Base-by-base conservation (phyloP, 768 basidiomycete species). In the Auriscalpium microsporum region DNA sequence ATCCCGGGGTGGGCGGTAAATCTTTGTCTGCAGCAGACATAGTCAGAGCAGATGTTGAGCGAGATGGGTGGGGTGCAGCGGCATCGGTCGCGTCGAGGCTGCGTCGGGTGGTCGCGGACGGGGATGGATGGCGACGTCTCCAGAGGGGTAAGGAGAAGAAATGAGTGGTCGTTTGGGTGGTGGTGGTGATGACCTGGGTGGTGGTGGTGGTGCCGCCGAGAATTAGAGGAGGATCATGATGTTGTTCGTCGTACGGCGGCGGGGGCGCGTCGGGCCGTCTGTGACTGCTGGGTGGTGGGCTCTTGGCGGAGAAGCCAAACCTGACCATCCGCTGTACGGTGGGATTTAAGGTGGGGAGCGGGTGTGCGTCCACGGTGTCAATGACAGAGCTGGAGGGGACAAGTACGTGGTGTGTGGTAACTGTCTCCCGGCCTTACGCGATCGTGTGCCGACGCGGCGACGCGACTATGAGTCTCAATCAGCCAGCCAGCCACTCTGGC, bases 71-170 rank as follows among this genome's bases (percentile, higher is more conserved):
- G 28, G 28, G 28, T 4, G 28, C 28, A 28, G 28, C 28, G 17
- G 60, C 46, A n/a, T 60, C 65, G 8, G 62, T 45, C 54, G 68
- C 66, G 53, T 67, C 66, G 9, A 62, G 55, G 53, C 62, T 69
- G 54, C 65, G 69, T 57, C 62, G 72, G 9, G 13, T 52, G 44
- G 19, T 42, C 69, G 60, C 37, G 21, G 72, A 63, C 19, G 65
- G 60, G 48, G 70, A 65, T 35, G 69, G 64, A 33, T 68, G 71
- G 57, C 78, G 82, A 61, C 78, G 83, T 63, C 74, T 78, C 84
- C 84, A 86, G 57, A 76, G 73, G 14, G 84, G 81, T 23, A 84
- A 68, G 21, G 85, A 82, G 68, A 87, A 81, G 69, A 87, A 81
- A 68, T 81, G 82, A 21, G 80, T 77, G 11, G 78, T 72, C 11